Percentiles rank a stretch among this genome's conserved stretches.
Conservation (phyloP, 1,139 yeast species). For the Suhomyces guaymorum region DNA sequence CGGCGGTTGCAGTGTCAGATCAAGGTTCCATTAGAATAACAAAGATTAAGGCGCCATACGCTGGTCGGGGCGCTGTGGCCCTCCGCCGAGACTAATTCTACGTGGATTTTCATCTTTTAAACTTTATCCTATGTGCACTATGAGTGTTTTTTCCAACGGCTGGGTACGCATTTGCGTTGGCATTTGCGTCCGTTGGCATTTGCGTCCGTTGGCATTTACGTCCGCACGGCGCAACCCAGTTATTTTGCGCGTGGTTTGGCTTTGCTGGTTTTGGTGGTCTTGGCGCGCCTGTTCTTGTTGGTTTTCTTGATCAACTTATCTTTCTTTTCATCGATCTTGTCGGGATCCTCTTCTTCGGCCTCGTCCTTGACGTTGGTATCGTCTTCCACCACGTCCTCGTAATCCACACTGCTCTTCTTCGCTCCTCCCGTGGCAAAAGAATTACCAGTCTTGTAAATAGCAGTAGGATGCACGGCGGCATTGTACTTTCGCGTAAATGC, state of each 20-base stretch:
- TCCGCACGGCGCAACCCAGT: too few species aligned
- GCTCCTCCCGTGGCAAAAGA: constrained; percentile 45
- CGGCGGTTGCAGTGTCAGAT: too few species aligned
- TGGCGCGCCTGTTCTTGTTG: constrained; percentile 25
- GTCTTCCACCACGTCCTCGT: constrained; percentile 64
- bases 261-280: constrained; percentile 16
- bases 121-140: too few species aligned
- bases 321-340: constrained; percentile 38
- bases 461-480: constrained; percentile 73
- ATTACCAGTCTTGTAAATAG: constrained; percentile 73
- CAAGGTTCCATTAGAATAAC: too few species aligned
- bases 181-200: too few species aligned
- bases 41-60: too few species aligned
- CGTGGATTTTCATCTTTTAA: too few species aligned
- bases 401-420: constrained; percentile 49
- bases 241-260: constrained; percentile 13
- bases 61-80: too few species aligned
- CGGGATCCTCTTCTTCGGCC: constrained; percentile 28
- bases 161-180: too few species aligned
- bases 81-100: too few species aligned
- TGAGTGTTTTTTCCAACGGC: too few species aligned
- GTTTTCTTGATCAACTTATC: constrained; percentile 47
- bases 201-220: too few species aligned
- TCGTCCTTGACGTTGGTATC: constrained; percentile 48
- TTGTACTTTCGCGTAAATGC: constrained; percentile 88